Percentiles rank a stretch among this genome's conserved stretches.
Conservation (phyloP, 805 yeast genomes). For the Starmerella sirachaensis region DNA sequence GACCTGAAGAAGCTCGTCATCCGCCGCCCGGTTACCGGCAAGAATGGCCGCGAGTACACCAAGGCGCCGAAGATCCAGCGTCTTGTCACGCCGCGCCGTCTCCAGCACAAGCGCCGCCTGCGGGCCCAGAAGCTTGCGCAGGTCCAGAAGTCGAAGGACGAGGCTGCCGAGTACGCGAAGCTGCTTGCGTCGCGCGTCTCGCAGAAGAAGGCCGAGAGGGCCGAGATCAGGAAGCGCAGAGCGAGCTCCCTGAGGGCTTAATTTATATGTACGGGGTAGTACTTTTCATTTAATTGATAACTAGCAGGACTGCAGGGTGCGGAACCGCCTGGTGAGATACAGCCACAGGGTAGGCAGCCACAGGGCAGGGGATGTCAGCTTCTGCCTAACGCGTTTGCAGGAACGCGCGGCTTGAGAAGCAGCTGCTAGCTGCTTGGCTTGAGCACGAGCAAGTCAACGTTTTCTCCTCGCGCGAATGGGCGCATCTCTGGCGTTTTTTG, state of each 20-base stretch:
- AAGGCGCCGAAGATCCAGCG: slow-evolving; percentile 99
- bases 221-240: slow-evolving; percentile 99
- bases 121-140: slow-evolving; percentile 86
- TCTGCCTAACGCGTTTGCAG: too few species aligned
- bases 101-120: slow-evolving; percentile 98
- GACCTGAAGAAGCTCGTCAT: slow-evolving; percentile 86
- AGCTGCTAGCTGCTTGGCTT: too few species aligned
- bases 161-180: slow-evolving; percentile 99
- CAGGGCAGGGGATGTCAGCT: too few species aligned
- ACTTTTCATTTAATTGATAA: too few species aligned
- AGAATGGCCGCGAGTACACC: slow-evolving; percentile 97
- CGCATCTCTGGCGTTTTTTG: too few species aligned
- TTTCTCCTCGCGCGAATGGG: too few species aligned
- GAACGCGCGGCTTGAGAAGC: too few species aligned
- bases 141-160: slow-evolving; percentile 99
- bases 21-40: slow-evolving; percentile 88
- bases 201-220: slow-evolving; percentile 97
- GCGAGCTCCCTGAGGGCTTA: slow-evolving; percentile 78
- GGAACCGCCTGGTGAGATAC: too few species aligned
- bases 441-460: too few species aligned
- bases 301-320: too few species aligned
- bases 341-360: too few species aligned
- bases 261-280: too few species aligned
- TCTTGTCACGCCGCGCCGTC: slow-evolving; percentile 96
- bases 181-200: slow-evolving; percentile 95